These are phyloP conservation scores for Yarrowia osloensis DNA, from an alignment of 805 yeast species.

Conservation along the genomic window DNA sequence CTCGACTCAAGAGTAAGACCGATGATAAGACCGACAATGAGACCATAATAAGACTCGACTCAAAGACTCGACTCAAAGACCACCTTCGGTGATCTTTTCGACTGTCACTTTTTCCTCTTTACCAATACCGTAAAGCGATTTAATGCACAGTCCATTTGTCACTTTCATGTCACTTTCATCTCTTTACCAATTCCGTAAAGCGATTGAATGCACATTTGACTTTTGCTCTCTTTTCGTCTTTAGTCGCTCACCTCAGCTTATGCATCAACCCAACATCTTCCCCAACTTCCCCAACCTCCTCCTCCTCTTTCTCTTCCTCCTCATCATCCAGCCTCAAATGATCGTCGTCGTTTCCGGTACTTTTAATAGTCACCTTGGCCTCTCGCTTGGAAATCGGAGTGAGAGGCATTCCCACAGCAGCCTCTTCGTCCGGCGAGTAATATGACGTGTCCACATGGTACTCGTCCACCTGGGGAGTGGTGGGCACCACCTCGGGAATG, in stretches of 20 bases:
- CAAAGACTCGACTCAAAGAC: too few relatives aligned
- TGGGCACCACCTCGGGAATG: background rate
- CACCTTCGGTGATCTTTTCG: background rate
- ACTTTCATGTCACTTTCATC: too few relatives aligned
- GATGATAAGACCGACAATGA: too few relatives aligned
- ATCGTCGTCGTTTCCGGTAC: background rate
- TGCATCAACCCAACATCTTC: background rate
- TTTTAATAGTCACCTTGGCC: constrained; percentile 1
- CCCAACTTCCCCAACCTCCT: background rate
- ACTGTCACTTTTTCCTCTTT: too few relatives aligned
- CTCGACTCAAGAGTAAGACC: too few relatives aligned
- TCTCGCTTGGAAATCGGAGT: background rate
- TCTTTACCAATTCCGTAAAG: too few relatives aligned
- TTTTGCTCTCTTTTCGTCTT: too few relatives aligned
- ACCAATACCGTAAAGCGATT: too few relatives aligned
- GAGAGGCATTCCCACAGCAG: background rate
- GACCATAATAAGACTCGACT: too few relatives aligned
- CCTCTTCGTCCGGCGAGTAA: background rate
- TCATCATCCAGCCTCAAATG: background rate
- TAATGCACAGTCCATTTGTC: too few relatives aligned
- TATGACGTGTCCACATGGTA: background rate
- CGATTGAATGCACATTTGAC: too few relatives aligned
- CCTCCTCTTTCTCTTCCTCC: background rate
- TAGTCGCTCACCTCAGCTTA: background rate
- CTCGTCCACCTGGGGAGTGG: background rate